Evolutionary conservation across 208 protist genomes (phyloP), one percentile per base, ranked within the genome.

Genomic region (Trypanosoma caninum): DNA sequence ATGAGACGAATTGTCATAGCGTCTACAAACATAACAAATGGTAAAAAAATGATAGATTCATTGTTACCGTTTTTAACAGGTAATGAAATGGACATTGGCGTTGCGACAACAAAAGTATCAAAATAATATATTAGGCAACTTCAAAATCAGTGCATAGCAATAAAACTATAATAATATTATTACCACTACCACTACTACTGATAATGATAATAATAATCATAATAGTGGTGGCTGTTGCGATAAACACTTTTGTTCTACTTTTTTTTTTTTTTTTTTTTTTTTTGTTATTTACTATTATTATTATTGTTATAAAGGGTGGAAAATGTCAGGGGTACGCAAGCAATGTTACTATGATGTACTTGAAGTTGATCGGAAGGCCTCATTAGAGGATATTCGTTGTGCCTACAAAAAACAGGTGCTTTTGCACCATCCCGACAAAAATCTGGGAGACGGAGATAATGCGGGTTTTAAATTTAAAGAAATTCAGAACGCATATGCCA

Each of bases 261-360:
- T 47, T 22, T 13, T 6, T 54, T 54, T 54, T 54, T 54, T 37
- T 54, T 37, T 35, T 7, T 27, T 10, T 35, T 2, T 65, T n/a
- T 55, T 53, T 10, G 14, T 52, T n/a, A 35, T 5, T 45, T 40
- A 25, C 20, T 25, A 28, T 41, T 34, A 9, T 2, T 16, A 31
- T 52, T 50, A 34, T 3, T 28, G 35, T 46, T 28, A 30, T 40
- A 27, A 20, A 37, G 30, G 23, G 20, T 54, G 30, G 31, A 40
- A 37, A 0, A 84, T 82, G 80, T 47, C 66, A 27, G 65, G 77
- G 35, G 46, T 57, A 20, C 74, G 67, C 20, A 79, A 84, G 25
- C 85, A 80, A 9, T 95, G 89, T 50, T 91, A 95, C 51, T 95
- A 95, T 60, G 89, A 95, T 66, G 80, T 95, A 38, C 72, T 95